Evolutionary conservation across 345 rosid genomes (phyloP), one percentile per base, ranked within the genome.

Genomic region (Abelmoschus esculentus): DNA sequence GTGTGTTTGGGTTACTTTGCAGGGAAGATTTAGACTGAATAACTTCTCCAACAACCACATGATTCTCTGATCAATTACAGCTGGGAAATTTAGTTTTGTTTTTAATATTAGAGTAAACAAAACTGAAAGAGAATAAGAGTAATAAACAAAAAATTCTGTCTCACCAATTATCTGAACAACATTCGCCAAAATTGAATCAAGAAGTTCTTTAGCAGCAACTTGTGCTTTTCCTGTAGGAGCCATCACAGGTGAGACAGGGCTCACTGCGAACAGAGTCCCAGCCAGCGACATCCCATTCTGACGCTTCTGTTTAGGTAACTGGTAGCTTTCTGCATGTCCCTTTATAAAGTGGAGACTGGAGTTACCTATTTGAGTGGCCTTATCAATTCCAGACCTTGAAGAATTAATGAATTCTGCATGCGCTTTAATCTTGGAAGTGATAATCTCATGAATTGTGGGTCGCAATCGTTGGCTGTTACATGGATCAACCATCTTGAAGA

Each of bases 221-320:
- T 95, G 99, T 52, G 97, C 99, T 82, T 86, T 95, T 68, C 99
- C 99, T 65, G 82, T 77, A 75, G 98, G 99, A 80, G 96, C 96
- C 99, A 95, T 90, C 72, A 89, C 82, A 61, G 93, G 83, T 1
- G 99, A 95, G 66, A 92, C 98, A 67, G 99, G 99, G 81, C 98
- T 95, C 74, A 89, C 96, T 71, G 96, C 87, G 79, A 85, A 75
- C 72, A 91, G 84, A 74, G 85, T 82, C 67, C 86, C 95, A 69
- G 84, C 84, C 26, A 78, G 73, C 50, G 89, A 81, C 74, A 82
- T 83, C 78, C 92, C 97, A 83, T 90, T 91, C 77, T 83, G 98
- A 77, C 74, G 84, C 76, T 87, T 95, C 77, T 86, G 87, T 78
- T 91, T 91, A 1, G 85, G 75, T 73, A 89, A 62, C 67, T 81